phyloP scores from a whole-genome alignment of 371 early-diverging fungal genomes.

The Basidiobolus meristosporus region DNA sequence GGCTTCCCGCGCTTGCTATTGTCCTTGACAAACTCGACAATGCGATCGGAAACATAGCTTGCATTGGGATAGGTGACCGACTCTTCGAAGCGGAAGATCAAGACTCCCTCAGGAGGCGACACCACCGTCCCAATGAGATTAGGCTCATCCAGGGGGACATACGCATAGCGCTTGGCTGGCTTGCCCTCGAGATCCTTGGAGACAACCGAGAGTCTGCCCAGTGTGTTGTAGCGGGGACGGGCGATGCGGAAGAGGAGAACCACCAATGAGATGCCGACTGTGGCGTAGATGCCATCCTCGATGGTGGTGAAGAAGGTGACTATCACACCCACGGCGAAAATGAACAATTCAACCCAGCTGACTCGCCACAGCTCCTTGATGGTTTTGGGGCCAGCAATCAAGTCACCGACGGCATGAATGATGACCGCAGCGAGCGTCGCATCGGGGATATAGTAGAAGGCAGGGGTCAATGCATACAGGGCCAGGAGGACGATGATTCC shows the following conservation, averaged over 20 bases:
- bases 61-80: constrained; percentile 49
- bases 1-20: constrained; percentile 7
- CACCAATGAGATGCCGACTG: constrained; percentile 34
- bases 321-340: constrained; percentile 24
- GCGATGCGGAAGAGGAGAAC: constrained; percentile 50
- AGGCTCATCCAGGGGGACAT: constrained; percentile 18
- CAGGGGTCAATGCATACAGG: constrained; percentile 56
- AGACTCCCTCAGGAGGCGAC: constrained; percentile 24
- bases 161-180: constrained; percentile 15
- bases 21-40: constrained; percentile 14
- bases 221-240: constrained; percentile 31
- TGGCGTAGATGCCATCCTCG: constrained; percentile 43
- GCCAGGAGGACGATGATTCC: constrained; percentile 56
- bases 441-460: constrained; percentile 70
- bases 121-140: not conserved
- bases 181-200: too few species aligned
- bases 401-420: constrained; percentile 40
- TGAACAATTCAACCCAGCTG: constrained; percentile 17
- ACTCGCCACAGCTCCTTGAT: constrained; percentile 8
- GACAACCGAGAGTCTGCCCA: too few species aligned
- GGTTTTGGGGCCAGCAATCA: constrained; percentile 3
- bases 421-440: constrained; percentile 62
- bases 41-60: constrained; percentile 18
- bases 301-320: constrained; percentile 47
- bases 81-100: constrained; percentile 34